These are phyloP conservation scores for Purshia tridentata DNA, from an alignment of 306 rosid species.

Conservation along the genomic window DNA sequence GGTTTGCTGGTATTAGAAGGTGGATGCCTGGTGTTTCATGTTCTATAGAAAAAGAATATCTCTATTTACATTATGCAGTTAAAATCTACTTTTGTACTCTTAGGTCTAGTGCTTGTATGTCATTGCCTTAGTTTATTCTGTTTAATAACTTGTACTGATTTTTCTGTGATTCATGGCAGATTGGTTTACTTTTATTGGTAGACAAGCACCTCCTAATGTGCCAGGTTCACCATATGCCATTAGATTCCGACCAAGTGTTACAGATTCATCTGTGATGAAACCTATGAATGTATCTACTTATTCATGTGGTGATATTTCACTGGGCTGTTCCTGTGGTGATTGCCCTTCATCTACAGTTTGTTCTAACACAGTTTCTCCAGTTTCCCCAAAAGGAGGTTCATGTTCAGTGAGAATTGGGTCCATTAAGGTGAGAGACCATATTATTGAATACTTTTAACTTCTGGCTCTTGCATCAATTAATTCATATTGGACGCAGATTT, in stretches of 20 bases:
- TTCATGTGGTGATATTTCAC: constrained; percentile 83
- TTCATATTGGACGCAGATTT: neutral
- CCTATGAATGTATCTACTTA: constrained; percentile 92
- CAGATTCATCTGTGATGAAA: constrained; percentile 66
- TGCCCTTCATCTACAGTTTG: constrained; percentile 86
- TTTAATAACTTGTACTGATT: constrained; percentile 22
- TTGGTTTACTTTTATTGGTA: constrained; percentile 87
- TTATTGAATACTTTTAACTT: constrained; percentile 2
- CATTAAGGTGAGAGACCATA: constrained; percentile 57
- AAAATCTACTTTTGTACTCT: constrained; percentile 16
- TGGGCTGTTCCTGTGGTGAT: constrained; percentile 98
- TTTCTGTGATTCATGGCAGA: constrained; percentile 55
- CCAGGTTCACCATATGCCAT: constrained; percentile 92
- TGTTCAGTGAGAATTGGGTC: constrained; percentile 80
- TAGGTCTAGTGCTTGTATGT: constrained; percentile 21
- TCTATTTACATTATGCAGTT: neutral
- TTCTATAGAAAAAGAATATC: neutral
- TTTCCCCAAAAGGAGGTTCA: constrained; percentile 47
- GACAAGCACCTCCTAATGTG: constrained; percentile 47
- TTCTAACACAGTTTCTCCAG: constrained; percentile 55
- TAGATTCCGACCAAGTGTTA: constrained; percentile 50
- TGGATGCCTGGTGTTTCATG: neutral
- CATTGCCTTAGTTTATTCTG: constrained; percentile 17
- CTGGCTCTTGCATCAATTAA: neutral
- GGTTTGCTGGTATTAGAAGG: neutral